A percentile compares a stretch with the other conserved stretches of the same genome.
These are phyloP conservation scores for Dioszegia aurantiaca DNA, from an alignment of 768 basidiomycete species.

Conservation along the genomic window DNA sequence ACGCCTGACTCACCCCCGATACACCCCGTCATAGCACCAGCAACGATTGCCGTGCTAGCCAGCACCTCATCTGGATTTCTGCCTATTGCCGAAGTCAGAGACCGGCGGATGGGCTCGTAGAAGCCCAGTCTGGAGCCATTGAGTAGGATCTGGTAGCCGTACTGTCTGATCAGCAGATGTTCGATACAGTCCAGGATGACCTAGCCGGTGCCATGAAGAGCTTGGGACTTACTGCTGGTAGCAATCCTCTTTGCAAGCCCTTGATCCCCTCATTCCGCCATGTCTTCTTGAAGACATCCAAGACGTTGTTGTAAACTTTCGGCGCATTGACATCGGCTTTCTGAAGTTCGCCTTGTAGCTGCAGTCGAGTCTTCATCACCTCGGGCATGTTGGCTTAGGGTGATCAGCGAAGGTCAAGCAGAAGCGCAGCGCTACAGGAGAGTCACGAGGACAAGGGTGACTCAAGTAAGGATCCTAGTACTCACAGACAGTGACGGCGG, in stretches of 20 bases:
- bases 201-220: too few species aligned
- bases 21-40: slow-evolving; percentile 85
- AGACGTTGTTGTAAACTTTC: slow-evolving; percentile 83
- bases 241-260: slow-evolving; percentile 88
- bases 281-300: slow-evolving; percentile 83
- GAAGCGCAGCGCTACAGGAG: too few species aligned
- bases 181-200: background rate
- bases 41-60: slow-evolving; percentile 71
- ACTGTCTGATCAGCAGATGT: background rate
- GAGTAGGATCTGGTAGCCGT: slow-evolving; percentile 66
- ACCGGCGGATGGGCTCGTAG: slow-evolving; percentile 83
- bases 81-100: slow-evolving; percentile 69
- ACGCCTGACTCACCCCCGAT: slow-evolving; percentile 82
- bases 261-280: slow-evolving; percentile 83
- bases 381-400: slow-evolving; percentile 45
- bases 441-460: too few species aligned
- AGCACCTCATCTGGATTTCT: slow-evolving; percentile 64
- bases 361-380: slow-evolving; percentile 90
- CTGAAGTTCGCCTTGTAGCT: slow-evolving; percentile 91
- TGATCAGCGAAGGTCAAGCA: background rate
- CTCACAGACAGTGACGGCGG: slow-evolving; percentile 63
- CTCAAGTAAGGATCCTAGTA: too few species aligned
- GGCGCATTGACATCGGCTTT: slow-evolving; percentile 55
- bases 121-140: slow-evolving; percentile 96
- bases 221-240: slow-evolving; percentile 61